These are phyloP conservation scores for Phanerochaete sordida DNA, from an alignment of 768 basidiomycete genomes.

Conservation along the genomic window DNA sequence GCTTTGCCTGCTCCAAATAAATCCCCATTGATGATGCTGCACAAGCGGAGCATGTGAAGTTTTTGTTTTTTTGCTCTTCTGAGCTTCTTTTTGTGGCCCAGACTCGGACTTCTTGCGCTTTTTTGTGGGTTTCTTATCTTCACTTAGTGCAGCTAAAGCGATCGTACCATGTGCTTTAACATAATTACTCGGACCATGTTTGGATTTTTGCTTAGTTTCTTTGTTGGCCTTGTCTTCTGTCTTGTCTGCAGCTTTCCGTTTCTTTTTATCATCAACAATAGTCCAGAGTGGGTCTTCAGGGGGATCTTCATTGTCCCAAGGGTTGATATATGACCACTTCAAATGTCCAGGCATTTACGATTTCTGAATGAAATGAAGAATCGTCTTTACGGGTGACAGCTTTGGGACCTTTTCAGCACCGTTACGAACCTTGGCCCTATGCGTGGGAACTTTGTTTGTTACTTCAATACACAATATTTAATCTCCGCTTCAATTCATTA, in stretches of 20 bases:
- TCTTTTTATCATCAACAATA: background rate
- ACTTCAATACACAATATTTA: too few species aligned
- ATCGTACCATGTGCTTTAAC: background rate
- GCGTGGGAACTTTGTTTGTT: too few species aligned
- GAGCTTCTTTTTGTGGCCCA: too few species aligned
- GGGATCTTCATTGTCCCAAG: background rate
- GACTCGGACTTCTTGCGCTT: too few species aligned
- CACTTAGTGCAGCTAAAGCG: background rate
- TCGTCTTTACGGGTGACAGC: too few species aligned
- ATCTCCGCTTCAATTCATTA: too few species aligned
- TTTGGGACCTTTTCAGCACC: too few species aligned
- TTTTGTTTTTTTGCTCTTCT: background rate
- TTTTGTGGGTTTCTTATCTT: background rate
- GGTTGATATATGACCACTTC: background rate
- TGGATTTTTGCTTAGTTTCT: background rate
- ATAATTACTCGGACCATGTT: background rate
- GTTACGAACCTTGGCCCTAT: too few species aligned
- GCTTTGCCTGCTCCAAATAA: background rate
- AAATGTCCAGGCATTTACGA: background rate
- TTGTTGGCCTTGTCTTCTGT: background rate
- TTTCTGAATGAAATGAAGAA: too few species aligned
- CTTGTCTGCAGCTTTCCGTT: too few species aligned
- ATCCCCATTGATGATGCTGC: background rate
- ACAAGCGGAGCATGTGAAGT: background rate
- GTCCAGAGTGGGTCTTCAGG: background rate